Evolutionary conservation across 305 asterid genomes (phyloP).

Genomic region (Andrographis paniculata): DNA sequence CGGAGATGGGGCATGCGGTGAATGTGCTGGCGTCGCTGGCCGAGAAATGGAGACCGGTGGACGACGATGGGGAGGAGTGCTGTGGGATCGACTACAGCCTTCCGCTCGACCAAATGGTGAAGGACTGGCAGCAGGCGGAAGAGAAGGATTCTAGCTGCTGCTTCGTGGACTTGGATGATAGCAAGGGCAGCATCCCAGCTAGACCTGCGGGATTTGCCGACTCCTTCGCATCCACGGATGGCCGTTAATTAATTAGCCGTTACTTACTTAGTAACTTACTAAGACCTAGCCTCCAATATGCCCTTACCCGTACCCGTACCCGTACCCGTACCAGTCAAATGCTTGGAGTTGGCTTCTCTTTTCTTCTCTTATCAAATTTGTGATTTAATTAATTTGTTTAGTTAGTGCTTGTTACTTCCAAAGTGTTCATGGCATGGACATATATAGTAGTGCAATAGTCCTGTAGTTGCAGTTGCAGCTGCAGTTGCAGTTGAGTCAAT

Average conservation of each 20-base stretch:
- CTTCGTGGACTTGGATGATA: constrained; percentile 54
- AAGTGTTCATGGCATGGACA: too few relatives aligned
- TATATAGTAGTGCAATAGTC: too few relatives aligned
- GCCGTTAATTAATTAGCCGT: constrained; percentile 31
- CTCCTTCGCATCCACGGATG: constrained; percentile 78
- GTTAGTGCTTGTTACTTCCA: too few relatives aligned
- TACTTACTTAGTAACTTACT: too few relatives aligned
- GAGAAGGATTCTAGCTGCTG: constrained; percentile 45
- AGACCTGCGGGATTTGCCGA: constrained; percentile 86
- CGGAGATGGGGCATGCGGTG: constrained; percentile 83
- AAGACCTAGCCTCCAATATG: too few relatives aligned
- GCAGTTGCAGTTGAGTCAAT: too few relatives aligned
- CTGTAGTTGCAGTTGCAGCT: too few relatives aligned
- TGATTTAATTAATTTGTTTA: too few relatives aligned
- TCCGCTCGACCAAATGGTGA: constrained; percentile 85
- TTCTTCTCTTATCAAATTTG: too few relatives aligned
- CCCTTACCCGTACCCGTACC: too few relatives aligned
- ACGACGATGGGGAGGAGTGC: constrained; percentile 57
- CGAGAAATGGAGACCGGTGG: constrained; percentile 77
- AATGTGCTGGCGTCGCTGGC: constrained; percentile 63
- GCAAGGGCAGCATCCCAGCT: constrained; percentile 78
- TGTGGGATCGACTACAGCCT: constrained; percentile 88
- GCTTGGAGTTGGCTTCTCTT: too few relatives aligned
- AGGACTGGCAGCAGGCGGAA: constrained; percentile 83
- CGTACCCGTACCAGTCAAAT: too few relatives aligned